Conservation (phyloP, 345 rosid species). For the Streptanthus diversifolius region DNA sequence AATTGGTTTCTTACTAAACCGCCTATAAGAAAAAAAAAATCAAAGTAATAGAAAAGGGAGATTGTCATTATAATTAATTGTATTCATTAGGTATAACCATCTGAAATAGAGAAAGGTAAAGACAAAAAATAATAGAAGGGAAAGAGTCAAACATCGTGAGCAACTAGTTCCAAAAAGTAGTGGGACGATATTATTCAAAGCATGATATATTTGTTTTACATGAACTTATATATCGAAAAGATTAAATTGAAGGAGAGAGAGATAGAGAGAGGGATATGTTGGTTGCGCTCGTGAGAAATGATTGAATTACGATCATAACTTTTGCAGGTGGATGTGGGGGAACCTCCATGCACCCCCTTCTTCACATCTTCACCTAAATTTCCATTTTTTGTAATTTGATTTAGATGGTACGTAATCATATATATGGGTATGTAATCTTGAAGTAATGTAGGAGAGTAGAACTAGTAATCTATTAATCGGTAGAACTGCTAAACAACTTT, state of each 20-base stretch:
- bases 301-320: constrained; percentile 32
- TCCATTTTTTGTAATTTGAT: neutral
- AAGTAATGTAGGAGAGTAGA: neutral
- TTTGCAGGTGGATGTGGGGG: constrained; percentile 38
- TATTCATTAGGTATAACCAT: neutral
- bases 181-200: constrained; percentile 33
- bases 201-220: constrained; percentile 19
- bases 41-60: neutral
- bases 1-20: neutral
- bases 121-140: constrained; percentile 31
- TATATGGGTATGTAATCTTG: neutral
- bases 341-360: constrained; percentile 14
- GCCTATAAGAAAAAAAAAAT: neutral
- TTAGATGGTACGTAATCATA: neutral
- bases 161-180: constrained; percentile 29
- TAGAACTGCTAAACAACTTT: neutral
- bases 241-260: constrained; percentile 2
- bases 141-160: constrained; percentile 31
- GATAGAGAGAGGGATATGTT: constrained; percentile 12
- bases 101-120: neutral
- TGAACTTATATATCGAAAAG: neutral
- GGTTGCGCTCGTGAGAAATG: constrained; percentile 36
- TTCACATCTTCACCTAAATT: constrained; percentile 31
- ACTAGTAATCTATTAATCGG: neutral
- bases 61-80: neutral